Evolutionary conservation across 2,329 filamentous ascomycete genomes (phyloP).

Genomic region (Fusarium goolgardi): DNA sequence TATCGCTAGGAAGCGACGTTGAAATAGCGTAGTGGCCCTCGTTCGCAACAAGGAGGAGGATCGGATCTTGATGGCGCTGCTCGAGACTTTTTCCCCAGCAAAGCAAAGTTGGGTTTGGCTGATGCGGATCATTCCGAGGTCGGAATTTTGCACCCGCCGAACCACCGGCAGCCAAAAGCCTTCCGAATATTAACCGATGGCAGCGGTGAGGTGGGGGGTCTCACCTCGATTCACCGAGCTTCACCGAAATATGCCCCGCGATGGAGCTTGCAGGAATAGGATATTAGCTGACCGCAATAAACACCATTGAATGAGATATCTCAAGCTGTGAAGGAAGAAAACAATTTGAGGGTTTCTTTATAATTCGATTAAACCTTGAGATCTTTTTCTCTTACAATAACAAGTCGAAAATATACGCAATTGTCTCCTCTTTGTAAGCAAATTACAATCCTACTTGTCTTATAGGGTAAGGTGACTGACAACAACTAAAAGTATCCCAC

Average conservation of each 20-base stretch:
- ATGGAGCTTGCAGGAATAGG: neutral
- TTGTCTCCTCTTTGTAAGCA: neutral
- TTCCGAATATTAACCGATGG: constrained; percentile 45
- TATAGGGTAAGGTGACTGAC: constrained; percentile 8
- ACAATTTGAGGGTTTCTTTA: neutral
- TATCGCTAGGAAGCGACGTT: constrained; percentile 40
- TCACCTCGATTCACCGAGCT: constrained; percentile 10
- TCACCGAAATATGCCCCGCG: constrained; percentile 26
- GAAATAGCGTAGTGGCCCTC: constrained; percentile 39
- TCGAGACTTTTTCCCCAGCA: constrained; percentile 45
- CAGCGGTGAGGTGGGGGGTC: neutral
- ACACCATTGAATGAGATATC: neutral
- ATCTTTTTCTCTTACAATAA: neutral
- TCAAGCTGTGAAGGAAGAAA: neutral
- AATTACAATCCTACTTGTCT: neutral
- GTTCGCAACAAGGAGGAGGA: constrained; percentile 43
- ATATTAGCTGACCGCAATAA: constrained; percentile 7
- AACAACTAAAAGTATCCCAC: neutral
- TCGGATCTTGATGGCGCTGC: constrained; percentile 42
- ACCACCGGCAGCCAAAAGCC: constrained; percentile 24
- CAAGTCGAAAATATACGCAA: neutral
- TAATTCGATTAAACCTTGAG: neutral
- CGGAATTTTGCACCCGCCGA: constrained; percentile 49
- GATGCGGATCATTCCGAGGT: constrained; percentile 46
- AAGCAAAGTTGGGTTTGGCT: constrained; percentile 30